Evolutionary conservation across 108 stramenopile species (phyloP).

Genomic region (Skeletonema grethae): DNA sequence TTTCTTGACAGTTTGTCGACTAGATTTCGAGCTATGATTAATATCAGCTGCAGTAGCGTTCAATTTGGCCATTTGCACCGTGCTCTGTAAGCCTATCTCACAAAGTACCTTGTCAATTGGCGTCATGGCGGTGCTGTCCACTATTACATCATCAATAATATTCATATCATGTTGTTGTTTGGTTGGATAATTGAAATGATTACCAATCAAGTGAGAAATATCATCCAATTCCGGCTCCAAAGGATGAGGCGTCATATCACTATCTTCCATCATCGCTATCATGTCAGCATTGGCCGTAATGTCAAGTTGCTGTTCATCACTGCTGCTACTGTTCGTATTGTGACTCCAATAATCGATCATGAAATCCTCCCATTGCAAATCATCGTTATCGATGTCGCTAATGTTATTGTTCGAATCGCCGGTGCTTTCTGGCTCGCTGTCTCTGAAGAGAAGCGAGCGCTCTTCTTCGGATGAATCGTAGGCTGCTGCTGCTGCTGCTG

Average conservation of each 20-base stretch:
- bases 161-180: no score
- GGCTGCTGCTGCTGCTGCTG: no score
- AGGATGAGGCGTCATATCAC: slow-evolving; percentile 28
- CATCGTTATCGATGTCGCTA: neutral
- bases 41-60: neutral
- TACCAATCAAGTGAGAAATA: no score
- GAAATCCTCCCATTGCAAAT: slow-evolving; percentile 44
- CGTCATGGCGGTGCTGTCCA: slow-evolving; percentile 4
- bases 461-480: no score
- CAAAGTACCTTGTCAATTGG: neutral
- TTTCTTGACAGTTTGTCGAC: neutral
- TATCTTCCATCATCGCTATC: slow-evolving; percentile 24
- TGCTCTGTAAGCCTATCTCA: neutral
- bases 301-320: neutral
- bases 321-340: neutral
- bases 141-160: no score
- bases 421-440: slow-evolving; percentile 5
- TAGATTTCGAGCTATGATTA: neutral
- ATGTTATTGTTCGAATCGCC: neutral
- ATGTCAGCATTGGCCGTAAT: slow-evolving; percentile 5
- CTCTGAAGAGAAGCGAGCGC: neutral
- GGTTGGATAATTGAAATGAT: no score
- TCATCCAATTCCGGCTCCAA: slow-evolving; percentile 43
- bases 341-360: slow-evolving; percentile 33
- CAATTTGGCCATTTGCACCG: neutral